Evolutionary conservation across 2,329 filamentous ascomycete species (phyloP).

Genomic region (Geosmithia morbida): DNA sequence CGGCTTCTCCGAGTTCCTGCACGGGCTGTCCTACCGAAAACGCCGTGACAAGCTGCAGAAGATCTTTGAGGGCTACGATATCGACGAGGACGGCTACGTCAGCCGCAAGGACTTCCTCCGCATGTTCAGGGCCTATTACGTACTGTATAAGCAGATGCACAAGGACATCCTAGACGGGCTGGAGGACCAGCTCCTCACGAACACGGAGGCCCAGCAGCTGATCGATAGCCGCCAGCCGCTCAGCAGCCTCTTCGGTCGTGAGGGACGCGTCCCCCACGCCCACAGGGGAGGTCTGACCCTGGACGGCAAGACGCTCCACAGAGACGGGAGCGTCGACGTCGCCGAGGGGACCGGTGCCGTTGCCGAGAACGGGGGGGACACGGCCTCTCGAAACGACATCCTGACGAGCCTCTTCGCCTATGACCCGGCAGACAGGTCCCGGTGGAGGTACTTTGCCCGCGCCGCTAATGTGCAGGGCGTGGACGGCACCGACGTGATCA

Average conservation of each 20-base stretch:
- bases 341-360: constrained; percentile 26
- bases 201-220: constrained; percentile 62
- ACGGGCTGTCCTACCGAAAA: constrained; percentile 60
- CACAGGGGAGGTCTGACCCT: constrained; percentile 36
- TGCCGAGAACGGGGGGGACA: constrained; percentile 39
- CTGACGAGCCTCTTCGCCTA: constrained; percentile 37
- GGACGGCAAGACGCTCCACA: constrained; percentile 51
- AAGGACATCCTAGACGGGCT: constrained; percentile 66
- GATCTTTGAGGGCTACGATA: constrained; percentile 81
- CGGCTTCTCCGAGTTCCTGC: constrained; percentile 81
- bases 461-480: constrained; percentile 14
- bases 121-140: constrained; percentile 86
- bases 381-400: constrained; percentile 44
- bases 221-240: constrained; percentile 62
- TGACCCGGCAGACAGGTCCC: constrained; percentile 11
- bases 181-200: constrained; percentile 64
- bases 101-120: constrained; percentile 76
- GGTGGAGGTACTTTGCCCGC: not conserved
- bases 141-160: constrained; percentile 79
- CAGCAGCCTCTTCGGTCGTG: constrained; percentile 59
- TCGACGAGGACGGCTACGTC: constrained; percentile 77
- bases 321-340: constrained; percentile 51
- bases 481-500: constrained; percentile 11
- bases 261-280: constrained; percentile 50
- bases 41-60: constrained; percentile 54